Conservation (phyloP, 1,139 yeast genomes). For the Hansenula sp. region DNA sequence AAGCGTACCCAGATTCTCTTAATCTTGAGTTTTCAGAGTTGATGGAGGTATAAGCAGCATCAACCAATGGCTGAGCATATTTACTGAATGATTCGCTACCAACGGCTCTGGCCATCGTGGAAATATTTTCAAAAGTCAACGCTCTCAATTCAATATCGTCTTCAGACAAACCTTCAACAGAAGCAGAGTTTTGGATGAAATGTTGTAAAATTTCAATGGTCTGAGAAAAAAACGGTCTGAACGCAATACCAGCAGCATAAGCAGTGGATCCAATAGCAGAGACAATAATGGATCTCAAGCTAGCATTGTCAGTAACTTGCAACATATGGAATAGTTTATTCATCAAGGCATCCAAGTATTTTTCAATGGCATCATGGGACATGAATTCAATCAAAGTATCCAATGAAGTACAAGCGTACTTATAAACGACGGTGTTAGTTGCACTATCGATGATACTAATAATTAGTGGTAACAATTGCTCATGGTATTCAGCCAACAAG, state of each 20-base stretch:
- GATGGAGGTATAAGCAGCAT: constrained; percentile 81
- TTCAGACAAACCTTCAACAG: constrained; percentile 68
- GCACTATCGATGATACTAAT: constrained; percentile 86
- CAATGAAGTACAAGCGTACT: constrained; percentile 85
- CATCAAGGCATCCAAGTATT: constrained; percentile 85
- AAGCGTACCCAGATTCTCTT: constrained; percentile 94
- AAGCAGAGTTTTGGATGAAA: constrained; percentile 63
- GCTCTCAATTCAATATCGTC: constrained; percentile 87
- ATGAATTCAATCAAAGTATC: constrained; percentile 92
- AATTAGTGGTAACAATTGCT: constrained; percentile 77
- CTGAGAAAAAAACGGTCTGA: constrained; percentile 78
- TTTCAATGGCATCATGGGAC: constrained; percentile 78
- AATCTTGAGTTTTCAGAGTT: constrained; percentile 77
- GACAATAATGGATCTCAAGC: constrained; percentile 83
- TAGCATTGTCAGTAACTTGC: constrained; percentile 53
- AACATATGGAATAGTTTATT: constrained; percentile 84
- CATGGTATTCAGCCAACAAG: constrained; percentile 77
- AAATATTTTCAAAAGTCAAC: constrained; percentile 85
- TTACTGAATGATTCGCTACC: constrained; percentile 85
- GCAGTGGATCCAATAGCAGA: constrained; percentile 98
- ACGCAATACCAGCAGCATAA: constrained; percentile 86
- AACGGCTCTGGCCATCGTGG: constrained; percentile 95
- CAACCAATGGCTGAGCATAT: constrained; percentile 84
- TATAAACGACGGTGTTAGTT: constrained; percentile 78
- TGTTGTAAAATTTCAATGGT: constrained; percentile 82